Evolutionary conservation across 2,329 filamentous ascomycete genomes (phyloP).

Genomic region (Ceratocystiopsis brevicomis): DNA sequence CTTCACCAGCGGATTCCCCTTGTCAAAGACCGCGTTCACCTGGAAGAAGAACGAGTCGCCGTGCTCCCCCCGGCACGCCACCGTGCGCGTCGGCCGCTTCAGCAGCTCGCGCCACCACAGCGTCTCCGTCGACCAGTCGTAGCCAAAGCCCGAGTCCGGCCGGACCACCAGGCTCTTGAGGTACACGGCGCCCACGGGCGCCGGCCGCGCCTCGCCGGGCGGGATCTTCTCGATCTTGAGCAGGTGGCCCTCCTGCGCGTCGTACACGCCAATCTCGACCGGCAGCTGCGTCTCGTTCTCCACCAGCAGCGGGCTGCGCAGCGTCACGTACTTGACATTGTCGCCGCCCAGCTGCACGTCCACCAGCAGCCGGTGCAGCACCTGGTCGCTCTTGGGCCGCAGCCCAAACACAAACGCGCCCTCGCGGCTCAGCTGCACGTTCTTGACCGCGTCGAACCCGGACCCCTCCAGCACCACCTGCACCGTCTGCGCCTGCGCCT

Average conservation of each 20-base stretch:
- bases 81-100: slow-evolving; percentile 63
- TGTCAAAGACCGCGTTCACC: slow-evolving; percentile 70
- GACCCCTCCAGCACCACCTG: slow-evolving; percentile 76
- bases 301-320: slow-evolving; percentile 75
- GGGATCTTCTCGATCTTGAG: slow-evolving; percentile 96
- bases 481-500: slow-evolving; percentile 32
- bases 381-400: slow-evolving; percentile 66
- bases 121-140: slow-evolving; percentile 78
- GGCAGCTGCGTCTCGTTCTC: slow-evolving; percentile 97
- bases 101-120: slow-evolving; percentile 88
- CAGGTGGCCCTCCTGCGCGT: slow-evolving; percentile 67
- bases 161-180: slow-evolving; percentile 75
- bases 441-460: slow-evolving; percentile 77
- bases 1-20: slow-evolving; percentile 62
- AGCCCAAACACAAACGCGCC: slow-evolving; percentile 82
- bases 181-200: slow-evolving; percentile 80
- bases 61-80: slow-evolving; percentile 74
- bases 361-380: slow-evolving; percentile 77
- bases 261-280: slow-evolving; percentile 81
- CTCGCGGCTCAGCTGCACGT: slow-evolving; percentile 81
- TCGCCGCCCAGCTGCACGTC: slow-evolving; percentile 81
- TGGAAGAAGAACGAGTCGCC: slow-evolving; percentile 94
- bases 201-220: slow-evolving; percentile 74
- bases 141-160: slow-evolving; percentile 90
- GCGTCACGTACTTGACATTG: slow-evolving; percentile 95